Evolutionary conservation across 495 filamentous ascomycete genomes (phyloP).

Genomic region (Glutinoglossum americanum): DNA sequence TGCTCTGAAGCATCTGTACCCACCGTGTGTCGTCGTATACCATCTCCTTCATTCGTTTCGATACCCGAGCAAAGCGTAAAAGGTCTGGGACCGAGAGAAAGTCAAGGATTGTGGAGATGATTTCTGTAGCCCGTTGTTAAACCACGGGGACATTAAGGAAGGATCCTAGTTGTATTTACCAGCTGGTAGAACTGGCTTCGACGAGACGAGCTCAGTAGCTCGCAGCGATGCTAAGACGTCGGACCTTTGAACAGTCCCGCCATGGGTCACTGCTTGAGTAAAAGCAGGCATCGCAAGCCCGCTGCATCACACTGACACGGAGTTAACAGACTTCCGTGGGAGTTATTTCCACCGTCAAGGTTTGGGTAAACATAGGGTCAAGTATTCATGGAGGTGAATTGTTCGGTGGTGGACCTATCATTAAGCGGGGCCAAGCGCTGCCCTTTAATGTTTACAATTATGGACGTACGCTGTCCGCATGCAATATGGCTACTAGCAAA

Average conservation of each 20-base stretch:
- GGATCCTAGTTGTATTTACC: conserved; percentile 1
- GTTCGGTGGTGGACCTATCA: not conserved
- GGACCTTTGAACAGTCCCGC: not conserved
- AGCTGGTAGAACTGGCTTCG: conserved; percentile 7
- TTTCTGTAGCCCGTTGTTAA: conserved; percentile 33
- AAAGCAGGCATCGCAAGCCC: not conserved
- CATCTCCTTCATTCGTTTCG: conserved; percentile 86
- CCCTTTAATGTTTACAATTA: no score
- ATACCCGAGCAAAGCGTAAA: conserved; percentile 68
- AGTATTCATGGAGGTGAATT: not conserved
- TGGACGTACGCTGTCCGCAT: no score
- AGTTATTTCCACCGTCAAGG: not conserved
- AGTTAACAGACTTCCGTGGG: not conserved
- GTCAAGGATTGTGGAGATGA: conserved; percentile 72
- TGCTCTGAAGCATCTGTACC: conserved; percentile 60
- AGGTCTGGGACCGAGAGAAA: conserved; percentile 70
- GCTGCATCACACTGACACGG: not conserved
- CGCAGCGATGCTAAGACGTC: not conserved
- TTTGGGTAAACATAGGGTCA: no score
- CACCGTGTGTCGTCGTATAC: conserved; percentile 96
- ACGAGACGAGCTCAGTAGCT: conserved; percentile 2
- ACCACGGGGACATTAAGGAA: not conserved
- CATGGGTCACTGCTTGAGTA: not conserved
- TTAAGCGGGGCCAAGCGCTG: not conserved
- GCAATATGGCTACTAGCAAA: no score